These are phyloP conservation scores for Rhodamnia argentea DNA, from an alignment of 345 rosid genomes.

Conservation along the genomic window DNA sequence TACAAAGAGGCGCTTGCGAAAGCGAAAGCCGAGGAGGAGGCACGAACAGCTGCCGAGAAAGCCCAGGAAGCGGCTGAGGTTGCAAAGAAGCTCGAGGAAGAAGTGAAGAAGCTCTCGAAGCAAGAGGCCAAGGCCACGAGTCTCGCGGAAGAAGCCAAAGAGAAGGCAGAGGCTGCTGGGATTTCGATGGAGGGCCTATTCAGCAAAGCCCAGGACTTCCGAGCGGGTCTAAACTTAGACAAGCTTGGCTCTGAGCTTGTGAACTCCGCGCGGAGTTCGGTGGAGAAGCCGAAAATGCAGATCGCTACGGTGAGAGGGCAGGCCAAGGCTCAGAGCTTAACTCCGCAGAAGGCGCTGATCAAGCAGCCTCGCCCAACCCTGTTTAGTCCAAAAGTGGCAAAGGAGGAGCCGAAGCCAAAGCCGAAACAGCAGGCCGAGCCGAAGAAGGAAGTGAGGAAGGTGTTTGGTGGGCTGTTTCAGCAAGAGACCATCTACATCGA, in stretches of 20 bases:
- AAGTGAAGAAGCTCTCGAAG: constrained; percentile 43
- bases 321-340: constrained; percentile 62
- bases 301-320: constrained; percentile 86
- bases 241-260: constrained; percentile 57
- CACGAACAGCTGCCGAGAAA: constrained; percentile 39
- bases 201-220: constrained; percentile 52
- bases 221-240: constrained; percentile 63
- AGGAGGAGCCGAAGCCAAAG: neutral
- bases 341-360: constrained; percentile 45
- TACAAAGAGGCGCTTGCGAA: constrained; percentile 59
- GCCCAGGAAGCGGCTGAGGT: constrained; percentile 49
- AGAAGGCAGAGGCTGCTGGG: constrained; percentile 53
- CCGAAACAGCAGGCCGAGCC: constrained; percentile 22
- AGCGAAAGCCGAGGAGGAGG: constrained; percentile 66
- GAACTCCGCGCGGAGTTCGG: constrained; percentile 33
- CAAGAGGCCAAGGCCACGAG: constrained; percentile 42
- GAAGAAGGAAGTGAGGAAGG: constrained; percentile 60
- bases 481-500: constrained; percentile 89
- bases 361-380: constrained; percentile 10
- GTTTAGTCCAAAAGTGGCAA: neutral
- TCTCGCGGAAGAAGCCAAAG: constrained; percentile 51
- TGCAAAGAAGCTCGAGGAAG: constrained; percentile 37
- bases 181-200: constrained; percentile 35
- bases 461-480: constrained; percentile 81
- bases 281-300: constrained; percentile 42